A percentile compares a stretch with the other conserved stretches of the same genome.
phyloP scores from a whole-genome alignment of 1,139 yeast genomes.

The Taphrina confusa region DNA sequence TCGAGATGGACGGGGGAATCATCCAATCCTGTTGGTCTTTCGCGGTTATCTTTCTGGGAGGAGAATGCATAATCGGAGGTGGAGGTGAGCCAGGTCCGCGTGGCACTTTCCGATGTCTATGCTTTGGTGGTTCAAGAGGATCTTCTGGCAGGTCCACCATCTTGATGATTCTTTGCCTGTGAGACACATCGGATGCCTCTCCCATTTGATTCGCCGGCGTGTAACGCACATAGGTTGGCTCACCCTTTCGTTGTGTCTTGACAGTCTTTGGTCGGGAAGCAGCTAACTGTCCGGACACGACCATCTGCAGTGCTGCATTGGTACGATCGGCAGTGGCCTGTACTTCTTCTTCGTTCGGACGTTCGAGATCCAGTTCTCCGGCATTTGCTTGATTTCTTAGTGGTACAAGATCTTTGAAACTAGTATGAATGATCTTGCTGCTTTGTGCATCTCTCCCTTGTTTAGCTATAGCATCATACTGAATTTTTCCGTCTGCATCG shows the following conservation, averaged over 20 bases:
- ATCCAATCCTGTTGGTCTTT: conserved; percentile 82
- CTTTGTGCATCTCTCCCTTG: conserved; percentile 44
- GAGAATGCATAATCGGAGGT: conserved; percentile 54
- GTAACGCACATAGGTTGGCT: conserved; percentile 53
- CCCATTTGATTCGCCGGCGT: conserved; percentile 53
- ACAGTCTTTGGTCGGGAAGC: conserved; percentile 45
- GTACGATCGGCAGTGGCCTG: conserved; percentile 52
- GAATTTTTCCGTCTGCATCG: conserved; percentile 46
- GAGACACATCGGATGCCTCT: conserved; percentile 41
- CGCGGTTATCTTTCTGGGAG: conserved; percentile 61
- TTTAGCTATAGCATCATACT: conserved; percentile 47
- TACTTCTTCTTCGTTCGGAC: conserved; percentile 53
- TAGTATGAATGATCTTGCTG: conserved; percentile 46
- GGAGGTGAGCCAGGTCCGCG: conserved; percentile 60
- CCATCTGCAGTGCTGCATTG: conserved; percentile 52
- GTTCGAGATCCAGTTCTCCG: conserved; percentile 45
- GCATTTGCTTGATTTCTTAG: conserved; percentile 51
- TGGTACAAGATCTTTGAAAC: conserved; percentile 54
- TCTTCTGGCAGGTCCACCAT: conserved; percentile 67
- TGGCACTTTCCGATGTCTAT: conserved; percentile 73
- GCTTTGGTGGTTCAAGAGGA: conserved; percentile 83
- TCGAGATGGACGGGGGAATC: conserved; percentile 88
- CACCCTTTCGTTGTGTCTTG: conserved; percentile 42
- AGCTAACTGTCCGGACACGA: conserved; percentile 50
- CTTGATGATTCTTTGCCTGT: conserved; percentile 53